A percentile compares a stretch with the other conserved stretches of the same genome.
phyloP scores from a whole-genome alignment of 2,329 filamentous ascomycete genomes.

The Atkinsonella hypoxylon region DNA sequence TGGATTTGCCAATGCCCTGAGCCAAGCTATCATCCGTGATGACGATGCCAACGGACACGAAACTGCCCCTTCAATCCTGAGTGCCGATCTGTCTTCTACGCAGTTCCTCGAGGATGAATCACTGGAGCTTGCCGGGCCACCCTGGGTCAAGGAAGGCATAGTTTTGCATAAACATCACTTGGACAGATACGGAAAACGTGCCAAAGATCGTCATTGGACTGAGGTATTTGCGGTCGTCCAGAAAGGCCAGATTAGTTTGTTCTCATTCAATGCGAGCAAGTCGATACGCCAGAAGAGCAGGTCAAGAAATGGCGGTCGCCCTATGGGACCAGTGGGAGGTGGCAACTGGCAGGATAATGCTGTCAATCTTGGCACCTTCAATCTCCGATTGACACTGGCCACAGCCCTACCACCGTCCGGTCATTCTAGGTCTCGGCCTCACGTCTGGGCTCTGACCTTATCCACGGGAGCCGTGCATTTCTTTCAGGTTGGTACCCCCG shows the following conservation, averaged over 20 bases:
- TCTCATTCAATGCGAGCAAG: conserved; percentile 81
- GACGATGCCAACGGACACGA: conserved; percentile 49
- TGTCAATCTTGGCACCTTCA: conserved; percentile 76
- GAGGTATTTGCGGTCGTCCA: conserved; percentile 95
- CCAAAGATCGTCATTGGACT: conserved; percentile 87
- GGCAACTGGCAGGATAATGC: conserved; percentile 98
- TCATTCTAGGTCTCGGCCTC: conserved; percentile 78
- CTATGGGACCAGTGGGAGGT: conserved; percentile 65
- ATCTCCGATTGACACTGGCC: conserved; percentile 81
- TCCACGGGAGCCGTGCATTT: conserved; percentile 90
- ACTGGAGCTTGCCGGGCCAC: conserved; percentile 82
- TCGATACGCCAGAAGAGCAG: conserved; percentile 57
- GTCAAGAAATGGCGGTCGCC: conserved; percentile 34
- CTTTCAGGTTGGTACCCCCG: conserved; percentile 93
- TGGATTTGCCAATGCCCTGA: conserved; percentile 91
- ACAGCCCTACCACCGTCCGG: conserved; percentile 82
- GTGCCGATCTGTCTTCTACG: conserved; percentile 46
- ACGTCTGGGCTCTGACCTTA: conserved; percentile 89
- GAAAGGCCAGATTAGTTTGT: conserved; percentile 85
- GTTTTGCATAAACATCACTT: conserved; percentile 94
- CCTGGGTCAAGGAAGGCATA: conserved; percentile 96
- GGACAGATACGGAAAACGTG: conserved; percentile 79
- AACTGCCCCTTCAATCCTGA: conserved; percentile 36
- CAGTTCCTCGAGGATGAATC: conserved; percentile 84
- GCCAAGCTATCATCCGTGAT: conserved; percentile 91